Evolutionary conservation across 192 early-diverging fungal genomes (phyloP).

Genomic region (Cetraspora pellucida): DNA sequence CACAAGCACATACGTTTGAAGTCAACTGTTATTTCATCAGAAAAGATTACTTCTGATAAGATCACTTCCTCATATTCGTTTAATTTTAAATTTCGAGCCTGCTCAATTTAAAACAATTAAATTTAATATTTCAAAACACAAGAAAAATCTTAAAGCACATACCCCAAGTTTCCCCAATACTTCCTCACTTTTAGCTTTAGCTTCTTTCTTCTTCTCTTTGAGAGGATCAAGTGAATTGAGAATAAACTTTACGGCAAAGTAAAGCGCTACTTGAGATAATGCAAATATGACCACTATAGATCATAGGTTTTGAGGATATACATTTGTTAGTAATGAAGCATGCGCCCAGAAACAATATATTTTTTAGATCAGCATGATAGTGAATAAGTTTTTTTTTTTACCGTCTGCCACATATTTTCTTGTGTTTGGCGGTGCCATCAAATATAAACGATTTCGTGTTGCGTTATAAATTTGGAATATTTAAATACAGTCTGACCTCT

Average conservation of each 20-base stretch:
- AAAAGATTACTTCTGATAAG: constrained; percentile 89
- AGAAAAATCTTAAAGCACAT: constrained; percentile 20
- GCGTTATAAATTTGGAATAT: too few species aligned
- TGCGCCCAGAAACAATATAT: not conserved
- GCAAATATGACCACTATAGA: constrained; percentile 75
- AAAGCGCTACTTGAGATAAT: constrained; percentile 84
- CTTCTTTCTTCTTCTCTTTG: constrained; percentile 70
- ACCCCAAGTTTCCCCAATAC: constrained; percentile 73
- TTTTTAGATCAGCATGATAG: not conserved
- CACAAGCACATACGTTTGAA: constrained; percentile 69
- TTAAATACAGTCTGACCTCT: too few species aligned
- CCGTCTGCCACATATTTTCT: constrained; percentile 31
- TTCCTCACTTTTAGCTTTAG: constrained; percentile 72
- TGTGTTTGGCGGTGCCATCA: constrained; percentile 15
- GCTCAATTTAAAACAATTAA: not conserved
- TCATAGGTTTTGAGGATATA: not conserved
- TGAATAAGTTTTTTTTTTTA: not conserved
- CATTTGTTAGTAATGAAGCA: not conserved
- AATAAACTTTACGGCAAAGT: constrained; percentile 84
- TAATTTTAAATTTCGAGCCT: constrained; percentile 73
- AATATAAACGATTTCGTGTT: not conserved
- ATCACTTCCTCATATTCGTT: constrained; percentile 95
- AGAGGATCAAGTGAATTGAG: constrained; percentile 74
- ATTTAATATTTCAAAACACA: not conserved
- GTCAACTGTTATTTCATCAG: constrained; percentile 84